These are phyloP conservation scores for Vitis riparia DNA, from an alignment of 164 flowering plant genomes.

Conservation along the genomic window DNA sequence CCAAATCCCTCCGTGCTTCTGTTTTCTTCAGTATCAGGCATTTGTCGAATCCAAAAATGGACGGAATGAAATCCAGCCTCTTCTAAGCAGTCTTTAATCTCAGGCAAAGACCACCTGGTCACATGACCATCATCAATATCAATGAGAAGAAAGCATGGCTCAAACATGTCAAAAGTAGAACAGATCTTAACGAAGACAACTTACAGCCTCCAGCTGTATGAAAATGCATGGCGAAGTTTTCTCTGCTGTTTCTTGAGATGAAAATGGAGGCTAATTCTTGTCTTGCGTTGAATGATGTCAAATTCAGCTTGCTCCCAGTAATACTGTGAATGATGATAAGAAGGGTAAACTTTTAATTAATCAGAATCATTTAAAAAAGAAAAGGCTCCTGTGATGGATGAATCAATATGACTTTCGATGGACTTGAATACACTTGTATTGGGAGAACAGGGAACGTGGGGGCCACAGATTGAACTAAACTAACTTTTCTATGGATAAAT, in stretches of 20 bases:
- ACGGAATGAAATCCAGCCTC: slow-evolving; percentile 84
- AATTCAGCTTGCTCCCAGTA: slow-evolving; percentile 96
- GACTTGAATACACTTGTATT: no score
- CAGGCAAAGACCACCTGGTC: slow-evolving; percentile 93
- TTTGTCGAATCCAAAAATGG: slow-evolving; percentile 83
- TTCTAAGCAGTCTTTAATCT: slow-evolving; percentile 85
- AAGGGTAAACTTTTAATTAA: neutral
- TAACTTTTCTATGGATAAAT: neutral
- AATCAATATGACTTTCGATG: no score
- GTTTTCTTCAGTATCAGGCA: slow-evolving; percentile 61
- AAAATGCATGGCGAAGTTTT: slow-evolving; percentile 83
- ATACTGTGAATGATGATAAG: slow-evolving; percentile 48
- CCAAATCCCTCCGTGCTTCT: slow-evolving; percentile 58
- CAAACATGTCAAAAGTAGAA: no score
- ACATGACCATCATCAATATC: neutral
- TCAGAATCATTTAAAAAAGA: neutral
- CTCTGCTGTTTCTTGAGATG: slow-evolving; percentile 63
- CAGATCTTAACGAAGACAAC: slow-evolving; percentile 21
- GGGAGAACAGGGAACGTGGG: no score
- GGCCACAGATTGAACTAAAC: neutral
- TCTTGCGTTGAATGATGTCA: slow-evolving; percentile 75
- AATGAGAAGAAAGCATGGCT: neutral
- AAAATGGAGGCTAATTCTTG: slow-evolving; percentile 92
- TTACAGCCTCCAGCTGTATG: slow-evolving; percentile 97
- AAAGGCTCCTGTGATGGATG: neutral